Percentiles rank a stretch among this genome's conserved stretches.
Conservation (phyloP, 2,329 filamentous ascomycete genomes). For the Tolypocladium tundrense region DNA sequence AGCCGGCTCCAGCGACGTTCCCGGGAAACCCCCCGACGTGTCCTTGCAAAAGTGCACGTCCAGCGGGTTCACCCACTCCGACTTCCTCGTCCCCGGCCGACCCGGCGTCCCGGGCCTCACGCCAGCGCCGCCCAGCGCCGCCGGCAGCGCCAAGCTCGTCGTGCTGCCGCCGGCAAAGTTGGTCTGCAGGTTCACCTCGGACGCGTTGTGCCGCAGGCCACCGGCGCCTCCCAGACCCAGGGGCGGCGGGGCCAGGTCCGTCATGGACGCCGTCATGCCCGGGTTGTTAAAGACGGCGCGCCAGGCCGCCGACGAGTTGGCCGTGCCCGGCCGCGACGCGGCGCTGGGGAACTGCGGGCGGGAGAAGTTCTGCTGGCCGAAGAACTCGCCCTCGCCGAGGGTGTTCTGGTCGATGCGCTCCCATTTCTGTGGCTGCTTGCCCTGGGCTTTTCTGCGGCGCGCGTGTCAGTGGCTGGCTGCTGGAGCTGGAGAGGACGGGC, state of each 20-base stretch:
- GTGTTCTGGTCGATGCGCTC: conserved; percentile 22
- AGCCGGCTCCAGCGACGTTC: neutral
- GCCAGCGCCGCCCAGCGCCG: conserved; percentile 18
- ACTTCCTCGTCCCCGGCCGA: conserved; percentile 19
- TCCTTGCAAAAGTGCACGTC: conserved; percentile 32
- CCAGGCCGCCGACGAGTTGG: conserved; percentile 22
- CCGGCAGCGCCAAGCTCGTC: conserved; percentile 22
- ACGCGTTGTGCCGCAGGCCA: conserved; percentile 22
- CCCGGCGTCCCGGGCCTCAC: conserved; percentile 15
- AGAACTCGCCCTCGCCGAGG: conserved; percentile 24
- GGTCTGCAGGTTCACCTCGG: conserved; percentile 25
- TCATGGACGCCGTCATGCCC: conserved; percentile 31
- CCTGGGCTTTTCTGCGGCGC: conserved; percentile 12
- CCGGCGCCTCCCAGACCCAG: conserved; percentile 12
- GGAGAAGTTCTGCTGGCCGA: conserved; percentile 23
- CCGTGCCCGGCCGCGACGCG: conserved; percentile 27
- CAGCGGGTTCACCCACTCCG: conserved; percentile 36
- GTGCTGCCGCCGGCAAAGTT: conserved; percentile 23
- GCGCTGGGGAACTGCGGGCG: conserved; percentile 19
- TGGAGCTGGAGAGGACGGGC: neutral
- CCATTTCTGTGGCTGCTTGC: conserved; percentile 14
- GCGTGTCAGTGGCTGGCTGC: neutral
- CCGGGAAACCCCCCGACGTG: conserved; percentile 6
- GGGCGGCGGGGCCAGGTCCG: conserved; percentile 26
- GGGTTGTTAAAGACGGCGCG: conserved; percentile 25